These are phyloP conservation scores for Hippophae tibetana DNA, from an alignment of 306 rosid genomes.

Conservation along the genomic window DNA sequence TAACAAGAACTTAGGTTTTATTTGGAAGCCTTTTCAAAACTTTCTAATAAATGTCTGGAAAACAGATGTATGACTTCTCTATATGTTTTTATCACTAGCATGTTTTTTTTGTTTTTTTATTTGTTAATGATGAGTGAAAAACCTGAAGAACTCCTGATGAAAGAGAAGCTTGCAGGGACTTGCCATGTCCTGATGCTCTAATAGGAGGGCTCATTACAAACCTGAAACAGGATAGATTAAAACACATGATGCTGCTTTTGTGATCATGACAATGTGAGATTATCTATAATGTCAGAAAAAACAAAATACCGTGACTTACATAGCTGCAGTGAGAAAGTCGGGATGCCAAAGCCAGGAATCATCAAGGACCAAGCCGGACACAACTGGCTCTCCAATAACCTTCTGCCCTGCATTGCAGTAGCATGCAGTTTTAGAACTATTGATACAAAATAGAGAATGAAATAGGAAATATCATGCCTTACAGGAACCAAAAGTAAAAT, in stretches of 20 bases:
- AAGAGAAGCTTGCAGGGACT: conserved; percentile 93
- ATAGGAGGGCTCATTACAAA: conserved; percentile 97
- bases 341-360: conserved; percentile 92
- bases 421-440: background rate
- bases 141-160: conserved; percentile 83
- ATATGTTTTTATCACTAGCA: no score
- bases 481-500: no score
- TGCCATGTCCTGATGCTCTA: conserved; percentile 66
- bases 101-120: background rate
- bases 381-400: conserved; percentile 82
- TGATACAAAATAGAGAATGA: background rate
- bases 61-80: no score
- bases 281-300: conserved; percentile 5
- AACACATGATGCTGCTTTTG: conserved; percentile 7
- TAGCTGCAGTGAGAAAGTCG: conserved; percentile 73
- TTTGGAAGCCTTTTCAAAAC: background rate
- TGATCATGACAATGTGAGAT: background rate
- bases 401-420: conserved; percentile 55
- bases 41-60: background rate
- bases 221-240: conserved; percentile 41
- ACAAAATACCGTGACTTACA: conserved; percentile 33
- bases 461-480: no score
- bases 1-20: background rate
- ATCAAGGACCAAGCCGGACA: conserved; percentile 80
- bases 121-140: conserved; percentile 7